These are phyloP conservation scores for Neurospora sp. DNA, from an alignment of 2,329 filamentous ascomycete genomes.

Conservation along the genomic window DNA sequence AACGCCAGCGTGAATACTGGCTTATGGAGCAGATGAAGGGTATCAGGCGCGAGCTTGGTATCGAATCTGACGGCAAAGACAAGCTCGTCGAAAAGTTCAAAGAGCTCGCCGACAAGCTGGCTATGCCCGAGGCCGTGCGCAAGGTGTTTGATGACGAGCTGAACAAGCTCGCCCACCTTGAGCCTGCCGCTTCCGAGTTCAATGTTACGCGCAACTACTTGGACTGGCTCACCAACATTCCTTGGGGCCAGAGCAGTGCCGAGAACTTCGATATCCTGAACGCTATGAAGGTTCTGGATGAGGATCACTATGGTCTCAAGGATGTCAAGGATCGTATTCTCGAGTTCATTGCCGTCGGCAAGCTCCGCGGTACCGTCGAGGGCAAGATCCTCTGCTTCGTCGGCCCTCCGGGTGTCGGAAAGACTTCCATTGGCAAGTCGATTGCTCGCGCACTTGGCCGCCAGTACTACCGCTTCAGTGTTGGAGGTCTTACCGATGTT, in stretches of 20 bases:
- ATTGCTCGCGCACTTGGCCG: constrained; percentile 90
- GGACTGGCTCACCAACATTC: constrained; percentile 97
- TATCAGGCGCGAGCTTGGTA: constrained; percentile 86
- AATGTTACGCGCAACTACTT: constrained; percentile 98
- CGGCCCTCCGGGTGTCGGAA: constrained; percentile 91
- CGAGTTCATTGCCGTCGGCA: constrained; percentile 96
- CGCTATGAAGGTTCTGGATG: constrained; percentile 80
- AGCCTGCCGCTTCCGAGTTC: constrained; percentile 93
- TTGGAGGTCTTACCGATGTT: constrained; percentile 92
- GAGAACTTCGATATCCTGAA: constrained; percentile 96
- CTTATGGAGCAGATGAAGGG: constrained; percentile 99
- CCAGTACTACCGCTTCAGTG: constrained; percentile 97
- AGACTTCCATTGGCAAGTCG: constrained; percentile 97
- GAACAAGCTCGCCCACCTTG: constrained; percentile 90
- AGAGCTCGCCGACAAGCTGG: constrained; percentile 84
- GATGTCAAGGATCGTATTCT: constrained; percentile 98
- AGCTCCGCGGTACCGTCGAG: constrained; percentile 91
- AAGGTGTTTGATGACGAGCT: constrained; percentile 98
- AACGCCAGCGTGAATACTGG: constrained; percentile 96
- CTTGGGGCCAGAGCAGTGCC: constrained; percentile 88
- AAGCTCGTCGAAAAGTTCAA: constrained; percentile 97
- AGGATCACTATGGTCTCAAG: constrained; percentile 93
- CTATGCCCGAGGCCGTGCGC: constrained; percentile 93
- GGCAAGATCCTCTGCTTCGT: constrained; percentile 98
- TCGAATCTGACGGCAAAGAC: constrained; percentile 96